Conservation (phyloP, 768 basidiomycete species). For the Phanerochaete sordida region DNA sequence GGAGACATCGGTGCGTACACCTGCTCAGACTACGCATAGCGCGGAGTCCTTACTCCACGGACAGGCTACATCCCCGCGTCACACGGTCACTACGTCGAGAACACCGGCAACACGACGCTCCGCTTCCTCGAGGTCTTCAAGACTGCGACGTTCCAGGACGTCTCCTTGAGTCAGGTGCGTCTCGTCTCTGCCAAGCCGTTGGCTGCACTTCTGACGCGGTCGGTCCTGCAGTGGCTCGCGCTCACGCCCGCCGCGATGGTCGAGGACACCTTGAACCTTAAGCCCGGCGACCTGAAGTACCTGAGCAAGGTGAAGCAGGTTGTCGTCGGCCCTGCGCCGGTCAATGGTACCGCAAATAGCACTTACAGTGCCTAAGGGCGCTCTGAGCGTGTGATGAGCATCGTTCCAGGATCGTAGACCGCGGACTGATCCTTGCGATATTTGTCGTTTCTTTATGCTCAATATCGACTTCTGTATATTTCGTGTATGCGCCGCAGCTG, state of each 20-base stretch:
- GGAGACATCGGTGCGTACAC: constrained; percentile 46
- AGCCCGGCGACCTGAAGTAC: constrained; percentile 31
- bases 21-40: background rate
- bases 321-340: constrained; percentile 28
- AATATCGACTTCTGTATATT: too few relatives aligned
- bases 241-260: constrained; percentile 45
- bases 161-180: constrained; percentile 45
- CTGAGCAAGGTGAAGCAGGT: constrained; percentile 37
- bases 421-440: too few relatives aligned
- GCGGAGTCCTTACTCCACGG: background rate
- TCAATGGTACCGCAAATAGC: background rate
- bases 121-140: constrained; percentile 37
- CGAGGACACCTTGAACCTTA: constrained; percentile 40
- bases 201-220: background rate
- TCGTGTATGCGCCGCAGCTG: too few relatives aligned
- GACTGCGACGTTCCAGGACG: constrained; percentile 23
- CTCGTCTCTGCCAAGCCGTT: background rate
- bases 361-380: background rate
- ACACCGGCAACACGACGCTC: constrained; percentile 33
- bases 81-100: constrained; percentile 40
- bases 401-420: background rate
- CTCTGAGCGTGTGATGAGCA: too few relatives aligned
- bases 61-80: constrained; percentile 52
- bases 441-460: too few relatives aligned
- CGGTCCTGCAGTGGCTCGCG: constrained; percentile 35